Percentiles rank a stretch among this genome's conserved stretches.
Evolutionary conservation across 257 asterid species (phyloP).

Genomic region (Ajuga chamaepitys): DNA sequence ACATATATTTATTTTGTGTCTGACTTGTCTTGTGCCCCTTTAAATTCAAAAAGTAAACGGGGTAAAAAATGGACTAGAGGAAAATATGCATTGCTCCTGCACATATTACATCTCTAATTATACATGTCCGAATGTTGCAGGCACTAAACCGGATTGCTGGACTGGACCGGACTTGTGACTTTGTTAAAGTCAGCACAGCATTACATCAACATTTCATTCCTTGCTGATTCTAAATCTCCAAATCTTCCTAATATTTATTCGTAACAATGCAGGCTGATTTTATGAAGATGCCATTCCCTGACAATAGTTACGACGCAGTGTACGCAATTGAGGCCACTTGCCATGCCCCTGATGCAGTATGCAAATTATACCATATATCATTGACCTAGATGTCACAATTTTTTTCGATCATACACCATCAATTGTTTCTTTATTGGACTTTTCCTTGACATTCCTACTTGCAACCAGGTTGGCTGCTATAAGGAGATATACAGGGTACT

Average conservation of each 20-base stretch:
- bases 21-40: too few species aligned
- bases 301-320: constrained; percentile 80
- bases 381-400: background rate
- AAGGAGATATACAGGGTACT: constrained; percentile 83
- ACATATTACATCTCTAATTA: background rate
- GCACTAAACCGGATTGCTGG: constrained; percentile 66
- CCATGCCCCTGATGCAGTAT: constrained; percentile 94
- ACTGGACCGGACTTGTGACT: constrained; percentile 67
- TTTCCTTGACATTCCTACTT: background rate
- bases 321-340: constrained; percentile 99
- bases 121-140: constrained; percentile 28
- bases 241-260: constrained; percentile 11
- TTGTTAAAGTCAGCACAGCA: constrained; percentile 61
- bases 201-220: background rate
- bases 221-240: background rate
- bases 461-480: constrained; percentile 82
- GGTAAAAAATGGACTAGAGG: too few species aligned
- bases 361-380: constrained; percentile 9
- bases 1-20: too few species aligned
- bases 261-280: constrained; percentile 74
- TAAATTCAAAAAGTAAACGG: too few species aligned
- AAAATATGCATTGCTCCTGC: too few species aligned
- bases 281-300: constrained; percentile 96
- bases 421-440: background rate
- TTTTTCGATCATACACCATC: background rate